Evolutionary conservation across 768 basidiomycete species (phyloP).

Genomic region (Rickenella mellea): DNA sequence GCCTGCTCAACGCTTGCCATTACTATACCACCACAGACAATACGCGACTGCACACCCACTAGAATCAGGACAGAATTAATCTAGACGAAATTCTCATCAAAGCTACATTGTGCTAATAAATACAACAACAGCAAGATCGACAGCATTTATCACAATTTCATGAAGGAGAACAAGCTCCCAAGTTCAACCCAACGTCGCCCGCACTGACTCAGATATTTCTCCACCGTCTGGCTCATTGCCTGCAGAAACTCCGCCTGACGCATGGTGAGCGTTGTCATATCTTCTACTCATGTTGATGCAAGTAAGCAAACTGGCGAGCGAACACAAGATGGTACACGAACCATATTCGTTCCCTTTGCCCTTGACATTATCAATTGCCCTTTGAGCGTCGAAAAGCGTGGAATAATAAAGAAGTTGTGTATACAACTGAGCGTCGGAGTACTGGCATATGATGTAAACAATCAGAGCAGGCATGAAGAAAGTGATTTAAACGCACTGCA

Average conservation of each 20-base stretch:
- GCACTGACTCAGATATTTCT: conserved; percentile 78
- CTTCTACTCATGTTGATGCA: conserved; percentile 35
- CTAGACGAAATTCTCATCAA: background rate
- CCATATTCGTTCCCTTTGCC: conserved; percentile 31
- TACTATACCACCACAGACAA: conserved; percentile 53
- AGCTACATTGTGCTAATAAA: background rate
- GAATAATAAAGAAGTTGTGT: conserved; percentile 82
- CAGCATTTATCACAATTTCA: conserved; percentile 42
- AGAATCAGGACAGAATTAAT: background rate
- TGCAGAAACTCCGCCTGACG: conserved; percentile 44
- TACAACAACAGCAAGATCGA: conserved; percentile 3
- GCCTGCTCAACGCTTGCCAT: conserved; percentile 39
- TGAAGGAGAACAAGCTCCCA: conserved; percentile 67
- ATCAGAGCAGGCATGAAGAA: conserved; percentile 2
- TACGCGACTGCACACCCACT: conserved; percentile 39
- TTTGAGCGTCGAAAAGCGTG: conserved; percentile 68
- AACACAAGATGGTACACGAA: background rate
- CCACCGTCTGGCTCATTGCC: conserved; percentile 45
- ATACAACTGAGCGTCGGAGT: conserved; percentile 77
- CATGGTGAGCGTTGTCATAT: conserved; percentile 37
- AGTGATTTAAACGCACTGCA: conserved; percentile 45
- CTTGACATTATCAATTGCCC: conserved; percentile 41
- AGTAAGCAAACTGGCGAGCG: background rate
- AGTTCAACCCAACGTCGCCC: conserved; percentile 89
- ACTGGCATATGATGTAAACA: conserved; percentile 34